Base-by-base conservation (phyloP, 176 grass and related monocot genomes). In the Avena insularis region DNA sequence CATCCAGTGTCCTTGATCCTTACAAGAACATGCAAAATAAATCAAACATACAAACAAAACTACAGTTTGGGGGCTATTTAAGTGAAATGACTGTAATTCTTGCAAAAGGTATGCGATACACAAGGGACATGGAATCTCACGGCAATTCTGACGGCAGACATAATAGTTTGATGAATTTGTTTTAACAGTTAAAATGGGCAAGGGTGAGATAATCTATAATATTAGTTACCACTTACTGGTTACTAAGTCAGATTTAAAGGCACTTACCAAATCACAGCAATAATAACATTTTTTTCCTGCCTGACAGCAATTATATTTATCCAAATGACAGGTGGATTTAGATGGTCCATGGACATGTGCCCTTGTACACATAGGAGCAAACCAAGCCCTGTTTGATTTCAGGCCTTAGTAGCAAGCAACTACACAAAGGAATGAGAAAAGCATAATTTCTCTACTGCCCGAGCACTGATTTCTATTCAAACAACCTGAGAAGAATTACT, bases 191-290 rank as follows among this genome's bases (percentile, higher is more conserved):
- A 43, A 48, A 21, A 88, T 20, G 16, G 7, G 4, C 48, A 31
- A 3, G 53, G 29, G 70, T 1, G 35, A 75, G 48, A 56, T 45
- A 62, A 75, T 35, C 29, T 6, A 59, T 4, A 14, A 83, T 59
- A 10, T 2, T 66, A 53, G 21, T n/a, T 60, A 21, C 1, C 20
- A 20, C 15, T 63, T n/a, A 82, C 4, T 27, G 59, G 14, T 54
- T 57, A 16, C 5, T 71, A 71, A 72, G 70, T 86, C 20, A 79
- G 11, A 72, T 62, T 47, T 9, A 23, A 79, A 79, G 60, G 9
- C 16, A 27, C 4, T 2, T 53, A 4, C 69, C 12, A 71, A 19
- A 13, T 66, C 25, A 0, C 8, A 73, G 36, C 33, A 58, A 19
- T 17, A 68, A 68, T 59, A 76, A 76, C 36, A 17, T n/a, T 40